A percentile compares a stretch with the other conserved stretches of the same genome.
Evolutionary conservation across 2,329 filamentous ascomycete genomes (phyloP).

Genomic region (Fusarium tricinctum): DNA sequence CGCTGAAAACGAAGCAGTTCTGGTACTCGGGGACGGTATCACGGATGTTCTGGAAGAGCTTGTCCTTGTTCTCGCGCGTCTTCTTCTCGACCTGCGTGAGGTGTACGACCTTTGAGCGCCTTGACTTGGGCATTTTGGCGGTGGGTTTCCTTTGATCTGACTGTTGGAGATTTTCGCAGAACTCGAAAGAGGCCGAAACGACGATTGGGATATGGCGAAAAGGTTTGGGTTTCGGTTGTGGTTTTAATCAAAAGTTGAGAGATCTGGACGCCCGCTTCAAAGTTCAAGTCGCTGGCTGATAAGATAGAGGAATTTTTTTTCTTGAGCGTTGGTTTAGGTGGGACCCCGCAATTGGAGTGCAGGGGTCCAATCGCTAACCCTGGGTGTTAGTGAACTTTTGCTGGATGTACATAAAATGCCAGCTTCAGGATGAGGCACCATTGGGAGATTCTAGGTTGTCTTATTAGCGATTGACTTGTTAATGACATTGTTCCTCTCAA

Average conservation of each 20-base stretch:
- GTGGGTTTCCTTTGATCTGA: background rate
- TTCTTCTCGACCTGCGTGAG: slow-evolving; percentile 94
- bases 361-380: slow-evolving; percentile 34
- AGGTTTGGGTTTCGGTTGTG: slow-evolving; percentile 10
- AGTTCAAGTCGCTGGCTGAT: slow-evolving; percentile 43
- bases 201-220: background rate
- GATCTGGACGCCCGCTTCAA: slow-evolving; percentile 21
- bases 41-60: slow-evolving; percentile 89
- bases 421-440: background rate
- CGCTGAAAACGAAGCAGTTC: slow-evolving; percentile 91
- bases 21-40: slow-evolving; percentile 87
- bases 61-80: slow-evolving; percentile 89
- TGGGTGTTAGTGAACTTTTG: slow-evolving; percentile 1
- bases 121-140: slow-evolving; percentile 90
- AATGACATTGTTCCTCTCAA: too few species aligned
- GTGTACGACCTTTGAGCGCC: slow-evolving; percentile 89
- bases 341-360: slow-evolving; percentile 49
- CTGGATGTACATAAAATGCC: background rate
- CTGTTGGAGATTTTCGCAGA: background rate
- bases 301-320: slow-evolving; percentile 55
- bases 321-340: slow-evolving; percentile 16
- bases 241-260: slow-evolving; percentile 16
- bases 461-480: too few species aligned
- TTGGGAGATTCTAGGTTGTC: too few species aligned
- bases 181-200: background rate